These are phyloP conservation scores for Sarocladium brachiariae DNA, from an alignment of 2,329 filamentous ascomycete genomes.

Conservation along the genomic window DNA sequence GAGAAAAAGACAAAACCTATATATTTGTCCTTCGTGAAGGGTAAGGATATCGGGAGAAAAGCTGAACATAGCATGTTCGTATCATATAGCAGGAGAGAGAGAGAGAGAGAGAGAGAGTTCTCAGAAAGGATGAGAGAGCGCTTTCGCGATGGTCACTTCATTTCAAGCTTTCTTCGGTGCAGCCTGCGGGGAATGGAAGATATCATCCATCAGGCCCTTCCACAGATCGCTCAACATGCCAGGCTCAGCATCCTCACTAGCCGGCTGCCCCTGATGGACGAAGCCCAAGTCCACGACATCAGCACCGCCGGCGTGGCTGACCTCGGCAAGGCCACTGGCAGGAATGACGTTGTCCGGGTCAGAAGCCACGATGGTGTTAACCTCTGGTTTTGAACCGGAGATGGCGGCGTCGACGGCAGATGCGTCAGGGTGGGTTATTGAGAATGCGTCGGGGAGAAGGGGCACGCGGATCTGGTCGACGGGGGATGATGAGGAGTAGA, in stretches of 20 bases:
- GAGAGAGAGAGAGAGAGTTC: no score
- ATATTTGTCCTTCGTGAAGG: no score
- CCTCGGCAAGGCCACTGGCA: conserved; percentile 45
- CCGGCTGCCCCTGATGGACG: conserved; percentile 29
- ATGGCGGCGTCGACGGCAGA: conserved; percentile 26
- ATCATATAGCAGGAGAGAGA: background rate
- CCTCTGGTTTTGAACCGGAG: conserved; percentile 37
- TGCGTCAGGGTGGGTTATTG: conserved; percentile 36
- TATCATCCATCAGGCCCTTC: conserved; percentile 49
- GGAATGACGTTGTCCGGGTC: conserved; percentile 47
- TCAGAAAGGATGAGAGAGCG: no score
- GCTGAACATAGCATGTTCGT: conserved; percentile 3
- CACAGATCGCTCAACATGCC: conserved; percentile 49
- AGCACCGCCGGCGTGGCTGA: conserved; percentile 37
- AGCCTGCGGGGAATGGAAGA: conserved; percentile 20
- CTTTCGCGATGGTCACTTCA: no score
- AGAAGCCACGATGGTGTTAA: conserved; percentile 46
- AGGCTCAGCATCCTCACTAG: conserved; percentile 24
- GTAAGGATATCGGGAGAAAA: background rate
- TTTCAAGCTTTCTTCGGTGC: conserved; percentile 16
- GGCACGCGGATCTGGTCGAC: conserved; percentile 46
- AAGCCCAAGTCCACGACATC: conserved; percentile 52
- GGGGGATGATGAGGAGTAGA: conserved; percentile 19
- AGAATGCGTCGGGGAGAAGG: conserved; percentile 53
- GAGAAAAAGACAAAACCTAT: no score